phyloP scores from a whole-genome alignment of 1,139 yeast genomes.

The Schizosaccharomyces versatilis region DNA sequence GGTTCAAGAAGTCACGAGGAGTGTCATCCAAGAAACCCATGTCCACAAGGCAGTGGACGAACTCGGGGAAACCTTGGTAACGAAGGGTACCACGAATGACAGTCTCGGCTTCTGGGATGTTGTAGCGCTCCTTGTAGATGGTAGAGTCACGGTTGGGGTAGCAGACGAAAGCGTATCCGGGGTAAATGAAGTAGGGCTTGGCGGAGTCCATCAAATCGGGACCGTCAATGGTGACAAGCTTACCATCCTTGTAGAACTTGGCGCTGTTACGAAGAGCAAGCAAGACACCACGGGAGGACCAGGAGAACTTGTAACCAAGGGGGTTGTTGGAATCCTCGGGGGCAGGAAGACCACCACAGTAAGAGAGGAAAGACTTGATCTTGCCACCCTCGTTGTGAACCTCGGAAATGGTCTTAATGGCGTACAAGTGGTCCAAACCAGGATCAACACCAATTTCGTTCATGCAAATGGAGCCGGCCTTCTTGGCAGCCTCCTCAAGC shows the following conservation, averaged over 20 bases:
- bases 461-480: constrained; percentile 77
- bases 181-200: constrained; percentile 82
- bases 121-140: constrained; percentile 69
- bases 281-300: constrained; percentile 96
- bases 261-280: constrained; percentile 89
- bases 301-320: constrained; percentile 91
- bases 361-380: constrained; percentile 76
- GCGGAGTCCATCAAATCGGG: constrained; percentile 92
- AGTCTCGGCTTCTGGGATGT: constrained; percentile 92
- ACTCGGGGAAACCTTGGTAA: constrained; percentile 97
- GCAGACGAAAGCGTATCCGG: constrained; percentile 83
- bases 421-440: constrained; percentile 93
- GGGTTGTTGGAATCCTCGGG: constrained; percentile 96
- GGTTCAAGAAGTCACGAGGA: constrained; percentile 33
- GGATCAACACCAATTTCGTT: constrained; percentile 93
- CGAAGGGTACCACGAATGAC: constrained; percentile 92
- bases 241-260: constrained; percentile 66
- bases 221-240: constrained; percentile 55
- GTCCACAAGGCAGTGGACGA: constrained; percentile 84
- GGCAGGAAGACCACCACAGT: constrained; percentile 97
- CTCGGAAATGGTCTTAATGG: constrained; percentile 92
- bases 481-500: constrained; percentile 52
- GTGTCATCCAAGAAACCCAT: constrained; percentile 76
- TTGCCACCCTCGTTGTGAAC: constrained; percentile 82
- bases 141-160: constrained; percentile 98